phyloP scores from a whole-genome alignment of 164 flowering plant species.

The Buxus sempervirens region DNA sequence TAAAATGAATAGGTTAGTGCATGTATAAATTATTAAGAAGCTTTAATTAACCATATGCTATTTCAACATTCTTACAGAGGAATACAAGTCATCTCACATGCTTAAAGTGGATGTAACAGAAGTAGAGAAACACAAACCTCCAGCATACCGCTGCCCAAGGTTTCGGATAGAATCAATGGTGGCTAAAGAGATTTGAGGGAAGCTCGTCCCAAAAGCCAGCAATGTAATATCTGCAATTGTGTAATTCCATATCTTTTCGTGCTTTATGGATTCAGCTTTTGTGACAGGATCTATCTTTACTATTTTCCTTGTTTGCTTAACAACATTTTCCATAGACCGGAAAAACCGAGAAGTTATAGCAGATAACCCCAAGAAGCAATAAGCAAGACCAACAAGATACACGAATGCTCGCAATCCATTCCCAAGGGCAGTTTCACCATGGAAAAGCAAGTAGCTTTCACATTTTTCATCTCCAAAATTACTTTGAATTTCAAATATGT shows the following conservation, averaged over 20 bases:
- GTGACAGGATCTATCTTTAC: conserved; percentile 66
- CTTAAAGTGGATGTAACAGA: neutral
- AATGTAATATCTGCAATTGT: conserved; percentile 82
- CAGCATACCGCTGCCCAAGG: conserved; percentile 70
- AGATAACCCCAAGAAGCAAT: conserved; percentile 81
- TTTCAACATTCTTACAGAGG: neutral
- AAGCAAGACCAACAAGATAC: conserved; percentile 73
- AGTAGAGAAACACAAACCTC: conserved; percentile 51
- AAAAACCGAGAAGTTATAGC: conserved; percentile 84
- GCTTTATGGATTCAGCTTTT: conserved; percentile 34
- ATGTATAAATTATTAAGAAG: neutral
- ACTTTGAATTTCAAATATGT: conserved; percentile 15
- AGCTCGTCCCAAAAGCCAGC: conserved; percentile 95
- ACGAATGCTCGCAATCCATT: conserved; percentile 48
- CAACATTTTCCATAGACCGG: conserved; percentile 90
- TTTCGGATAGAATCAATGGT: conserved; percentile 84
- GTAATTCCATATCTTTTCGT: conserved; percentile 84
- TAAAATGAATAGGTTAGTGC: too few relatives aligned
- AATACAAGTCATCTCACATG: neutral
- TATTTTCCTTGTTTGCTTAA: conserved; percentile 70
- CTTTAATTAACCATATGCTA: neutral
- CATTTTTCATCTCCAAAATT: conserved; percentile 39
- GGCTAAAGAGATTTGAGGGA: conserved; percentile 90
- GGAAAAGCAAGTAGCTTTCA: conserved; percentile 59
- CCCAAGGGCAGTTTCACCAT: conserved; percentile 50